These are phyloP conservation scores for Tolypocladium cylindrosporum DNA, from an alignment of 2,329 filamentous ascomycete genomes.

Conservation along the genomic window DNA sequence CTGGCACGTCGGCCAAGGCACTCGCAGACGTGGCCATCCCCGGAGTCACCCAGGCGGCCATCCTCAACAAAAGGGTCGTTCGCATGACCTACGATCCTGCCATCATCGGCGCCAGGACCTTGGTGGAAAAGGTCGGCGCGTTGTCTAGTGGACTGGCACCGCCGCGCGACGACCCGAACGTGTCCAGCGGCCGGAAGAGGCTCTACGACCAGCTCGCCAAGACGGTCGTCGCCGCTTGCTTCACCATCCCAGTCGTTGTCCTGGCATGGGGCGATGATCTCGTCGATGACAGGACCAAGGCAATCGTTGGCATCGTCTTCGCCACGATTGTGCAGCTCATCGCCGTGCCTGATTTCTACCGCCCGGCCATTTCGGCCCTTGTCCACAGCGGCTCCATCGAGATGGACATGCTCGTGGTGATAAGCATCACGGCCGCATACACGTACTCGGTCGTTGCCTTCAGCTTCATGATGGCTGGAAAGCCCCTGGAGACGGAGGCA, in stretches of 20 bases:
- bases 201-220: slow-evolving; percentile 22
- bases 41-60: slow-evolving; percentile 15
- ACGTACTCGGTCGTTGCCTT: slow-evolving; percentile 34
- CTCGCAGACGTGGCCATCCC: slow-evolving; percentile 8
- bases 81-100: slow-evolving; percentile 24
- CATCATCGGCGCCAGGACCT: slow-evolving; percentile 18
- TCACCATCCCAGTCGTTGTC: slow-evolving; percentile 23
- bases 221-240: slow-evolving; percentile 15
- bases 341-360: slow-evolving; percentile 39
- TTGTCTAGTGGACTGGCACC: slow-evolving; percentile 17
- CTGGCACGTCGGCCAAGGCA: slow-evolving; percentile 8
- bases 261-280: slow-evolving; percentile 19
- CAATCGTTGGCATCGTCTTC: slow-evolving; percentile 28
- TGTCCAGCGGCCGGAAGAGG: slow-evolving; percentile 18
- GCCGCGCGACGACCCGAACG: slow-evolving; percentile 19
- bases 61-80: slow-evolving; percentile 19
- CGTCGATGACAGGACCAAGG: slow-evolving; percentile 10
- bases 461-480: slow-evolving; percentile 19
- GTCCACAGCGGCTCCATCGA: slow-evolving; percentile 35
- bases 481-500: slow-evolving; percentile 15
- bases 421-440: slow-evolving; percentile 45
- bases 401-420: slow-evolving; percentile 46
- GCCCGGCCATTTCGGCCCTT: slow-evolving; percentile 34
- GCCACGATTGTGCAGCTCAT: slow-evolving; percentile 41
- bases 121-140: slow-evolving; percentile 12